Conservation (phyloP, 495 filamentous ascomycete species). For the Rhizodiscina lignyota region DNA sequence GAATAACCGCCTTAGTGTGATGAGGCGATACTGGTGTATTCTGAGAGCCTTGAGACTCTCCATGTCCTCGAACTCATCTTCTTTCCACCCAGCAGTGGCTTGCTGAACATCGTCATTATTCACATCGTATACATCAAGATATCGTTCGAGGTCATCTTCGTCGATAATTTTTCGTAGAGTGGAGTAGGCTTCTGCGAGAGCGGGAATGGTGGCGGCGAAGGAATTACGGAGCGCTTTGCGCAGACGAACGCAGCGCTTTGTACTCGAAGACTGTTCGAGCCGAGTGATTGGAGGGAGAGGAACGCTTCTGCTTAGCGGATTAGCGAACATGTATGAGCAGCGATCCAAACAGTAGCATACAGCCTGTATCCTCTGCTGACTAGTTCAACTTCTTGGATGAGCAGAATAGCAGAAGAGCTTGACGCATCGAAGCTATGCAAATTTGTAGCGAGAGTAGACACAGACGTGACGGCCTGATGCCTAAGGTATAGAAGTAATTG, state of each 20-base stretch:
- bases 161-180: conserved; percentile 58
- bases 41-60: conserved; percentile 71
- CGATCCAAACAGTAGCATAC: neutral
- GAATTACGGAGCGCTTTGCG: conserved; percentile 51
- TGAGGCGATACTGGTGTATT: conserved; percentile 59
- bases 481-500: conserved; percentile 76
- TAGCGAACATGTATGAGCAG: neutral
- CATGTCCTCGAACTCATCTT: conserved; percentile 48
- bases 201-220: conserved; percentile 50
- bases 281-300: conserved; percentile 73
- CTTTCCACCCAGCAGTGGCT: conserved; percentile 40
- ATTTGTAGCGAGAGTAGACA: conserved; percentile 53
- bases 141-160: conserved; percentile 68
- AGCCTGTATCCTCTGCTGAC: too few relatives aligned
- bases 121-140: conserved; percentile 84
- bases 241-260: too few relatives aligned
- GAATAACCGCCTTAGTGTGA: conserved; percentile 64
- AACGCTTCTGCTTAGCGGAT: neutral
- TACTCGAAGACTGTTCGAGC: conserved; percentile 60
- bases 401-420: conserved; percentile 59
- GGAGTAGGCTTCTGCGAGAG: conserved; percentile 15
- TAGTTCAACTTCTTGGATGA: conserved; percentile 93
- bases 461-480: conserved; percentile 57
- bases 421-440: conserved; percentile 75
- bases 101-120: conserved; percentile 59